These are phyloP conservation scores for Rhodotorula diobovata DNA, from an alignment of 768 basidiomycete genomes.

Conservation along the genomic window DNA sequence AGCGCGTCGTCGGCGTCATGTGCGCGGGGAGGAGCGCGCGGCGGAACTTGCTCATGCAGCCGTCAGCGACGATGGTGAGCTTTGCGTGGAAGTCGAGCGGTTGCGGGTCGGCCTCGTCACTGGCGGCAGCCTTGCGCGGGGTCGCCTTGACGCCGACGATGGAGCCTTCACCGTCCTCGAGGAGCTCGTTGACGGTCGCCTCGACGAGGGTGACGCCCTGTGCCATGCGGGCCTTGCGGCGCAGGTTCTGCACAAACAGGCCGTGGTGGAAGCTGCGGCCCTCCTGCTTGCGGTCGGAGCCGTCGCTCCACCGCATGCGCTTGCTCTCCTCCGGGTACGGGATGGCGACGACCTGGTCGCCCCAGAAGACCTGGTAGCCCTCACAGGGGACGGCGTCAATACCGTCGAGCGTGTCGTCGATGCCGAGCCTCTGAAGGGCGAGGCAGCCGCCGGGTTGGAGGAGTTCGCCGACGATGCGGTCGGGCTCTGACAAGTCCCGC, in stretches of 20 bases:
- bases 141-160: slow-evolving; percentile 67
- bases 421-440: slow-evolving; percentile 69
- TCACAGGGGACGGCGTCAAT: slow-evolving; percentile 77
- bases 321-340: slow-evolving; percentile 63
- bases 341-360: slow-evolving; percentile 69
- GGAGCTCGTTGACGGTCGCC: slow-evolving; percentile 71
- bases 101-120: not conserved
- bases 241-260: slow-evolving; percentile 71
- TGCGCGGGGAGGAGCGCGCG: slow-evolving; percentile 58
- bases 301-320: slow-evolving; percentile 28
- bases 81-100: slow-evolving; percentile 62
- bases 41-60: slow-evolving; percentile 87
- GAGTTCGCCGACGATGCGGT: slow-evolving; percentile 95
- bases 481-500: slow-evolving; percentile 83
- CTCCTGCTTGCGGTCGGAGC: slow-evolving; percentile 40
- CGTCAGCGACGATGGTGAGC: slow-evolving; percentile 84
- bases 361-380: slow-evolving; percentile 74
- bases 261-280: slow-evolving; percentile 77
- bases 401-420: slow-evolving; percentile 70
- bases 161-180: slow-evolving; percentile 56
- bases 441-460: slow-evolving; percentile 86
- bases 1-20: slow-evolving; percentile 52
- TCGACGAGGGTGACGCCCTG: slow-evolving; percentile 73
- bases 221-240: slow-evolving; percentile 61
- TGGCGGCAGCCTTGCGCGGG: slow-evolving; percentile 46